Conservation (phyloP, 2,329 filamentous ascomycete genomes). For the Botrytis squamosa region DNA sequence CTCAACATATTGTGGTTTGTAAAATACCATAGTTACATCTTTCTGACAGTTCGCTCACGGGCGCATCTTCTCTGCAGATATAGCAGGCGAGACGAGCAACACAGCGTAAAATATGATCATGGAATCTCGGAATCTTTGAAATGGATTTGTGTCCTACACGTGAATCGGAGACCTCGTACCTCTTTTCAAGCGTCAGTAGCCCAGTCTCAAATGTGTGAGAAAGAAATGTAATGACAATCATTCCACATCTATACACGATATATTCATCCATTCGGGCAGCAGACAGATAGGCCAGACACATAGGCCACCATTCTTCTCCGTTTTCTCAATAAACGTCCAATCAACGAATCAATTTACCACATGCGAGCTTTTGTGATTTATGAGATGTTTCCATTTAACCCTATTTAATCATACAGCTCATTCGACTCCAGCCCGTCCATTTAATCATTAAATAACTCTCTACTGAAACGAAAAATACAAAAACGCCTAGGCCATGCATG, state of each 20-base stretch:
- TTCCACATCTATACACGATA: background rate
- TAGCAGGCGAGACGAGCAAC: background rate
- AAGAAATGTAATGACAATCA: background rate
- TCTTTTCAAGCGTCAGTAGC: background rate
- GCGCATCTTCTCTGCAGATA: background rate
- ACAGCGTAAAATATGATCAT: background rate
- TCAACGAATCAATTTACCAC: background rate
- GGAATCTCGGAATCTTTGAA: background rate
- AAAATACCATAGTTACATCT: background rate
- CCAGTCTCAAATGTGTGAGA: background rate
- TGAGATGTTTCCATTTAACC: background rate
- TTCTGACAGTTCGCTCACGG: background rate
- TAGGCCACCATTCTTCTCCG: background rate
- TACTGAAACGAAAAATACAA: background rate
- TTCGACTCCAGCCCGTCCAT: background rate
- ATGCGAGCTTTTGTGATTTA: background rate
- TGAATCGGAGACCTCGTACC: background rate
- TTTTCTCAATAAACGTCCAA: background rate
- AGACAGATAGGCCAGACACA: background rate
- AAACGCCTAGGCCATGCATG: conserved; percentile 9
- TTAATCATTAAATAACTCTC: background rate
- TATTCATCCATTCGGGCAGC: background rate
- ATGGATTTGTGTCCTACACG: background rate
- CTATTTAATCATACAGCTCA: background rate
- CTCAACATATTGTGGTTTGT: background rate